Base-by-base conservation (phyloP, 73 alveolate species). In the Blepharisma japonicum region DNA sequence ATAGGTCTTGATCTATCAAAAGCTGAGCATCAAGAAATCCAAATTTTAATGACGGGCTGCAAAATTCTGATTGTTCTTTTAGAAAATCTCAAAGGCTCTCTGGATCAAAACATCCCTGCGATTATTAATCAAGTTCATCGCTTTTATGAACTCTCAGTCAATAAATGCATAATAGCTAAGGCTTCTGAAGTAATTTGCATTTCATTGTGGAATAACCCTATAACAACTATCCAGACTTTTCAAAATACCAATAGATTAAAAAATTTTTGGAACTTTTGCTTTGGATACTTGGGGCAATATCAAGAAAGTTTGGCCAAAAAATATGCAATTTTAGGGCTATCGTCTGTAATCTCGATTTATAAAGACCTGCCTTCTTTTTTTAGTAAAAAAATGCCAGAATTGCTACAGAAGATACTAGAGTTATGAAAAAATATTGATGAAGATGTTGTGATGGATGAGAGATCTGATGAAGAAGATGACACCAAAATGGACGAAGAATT, bases 191-290 rank as follows among this genome's bases (percentile, higher is more conserved):
- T 85, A 4, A 25, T 86, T 21, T 77, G 79, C 4, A 77, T 86
- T 81, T 55, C 85, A 6, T 66, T 86, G 68, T 85, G 87, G 84
- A 81, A 86, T 87, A 81, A 81, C 42, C 55, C 89, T 38, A 45
- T n/a, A 14, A 32, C 81, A 7, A 55, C 87, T 32, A 74, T 82
- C 72, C 25, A 46, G 38, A 23, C 50, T 4, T 32, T 32, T 1
- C 42, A 32, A 32, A 32, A 32, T 32, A 51, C 74, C 8, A 81
- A 74, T 61, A 11, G 0, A 61, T 14, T 61, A 14, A 14, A n/a
- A 14, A n/a, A n/a, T 61, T 1, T 25, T 2, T 20, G 14, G 11
- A n/a, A 61, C 0, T 25, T 20, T 61, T n/a, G 47, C 38, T 61
- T 61, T 20, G 14, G 47, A 25, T 0, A n/a, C 14, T 2, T 61